Percentiles rank a stretch among this genome's conserved stretches.
Conservation (phyloP, 1,284 basidiomycete genomes). For the Naganishia cerealis region DNA sequence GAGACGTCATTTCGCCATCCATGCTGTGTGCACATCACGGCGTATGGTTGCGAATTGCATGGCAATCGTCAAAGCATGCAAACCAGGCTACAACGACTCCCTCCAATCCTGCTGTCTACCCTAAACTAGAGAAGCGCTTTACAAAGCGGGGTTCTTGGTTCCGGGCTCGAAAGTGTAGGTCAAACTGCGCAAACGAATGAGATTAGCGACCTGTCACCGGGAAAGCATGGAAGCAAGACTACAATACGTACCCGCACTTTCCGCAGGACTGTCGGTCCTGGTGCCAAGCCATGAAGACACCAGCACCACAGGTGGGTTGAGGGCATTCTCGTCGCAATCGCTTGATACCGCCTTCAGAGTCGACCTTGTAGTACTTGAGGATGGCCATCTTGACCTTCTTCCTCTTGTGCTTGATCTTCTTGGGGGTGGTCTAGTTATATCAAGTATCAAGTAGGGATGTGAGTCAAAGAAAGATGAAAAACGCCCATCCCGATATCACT, state of each 20-base stretch:
- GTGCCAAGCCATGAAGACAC: slow-evolving; percentile 96
- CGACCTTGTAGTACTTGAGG: slow-evolving; percentile 98
- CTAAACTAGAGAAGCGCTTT: slow-evolving; percentile 10
- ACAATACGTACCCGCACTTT: slow-evolving; percentile 66
- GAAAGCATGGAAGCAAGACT: neutral
- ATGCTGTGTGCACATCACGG: too few relatives aligned
- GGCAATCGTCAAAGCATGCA: too few relatives aligned
- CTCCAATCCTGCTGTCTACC: too few relatives aligned
- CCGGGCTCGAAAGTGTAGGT: slow-evolving; percentile 78
- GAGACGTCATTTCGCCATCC: too few relatives aligned
- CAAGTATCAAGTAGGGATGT: neutral
- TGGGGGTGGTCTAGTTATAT: slow-evolving; percentile 86
- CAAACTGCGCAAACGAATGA: slow-evolving; percentile 50
- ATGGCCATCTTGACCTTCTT: slow-evolving; percentile 99
- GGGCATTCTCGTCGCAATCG: slow-evolving; percentile 91
- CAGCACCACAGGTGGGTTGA: slow-evolving; percentile 82
- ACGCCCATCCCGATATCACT: slow-evolving; percentile 31
- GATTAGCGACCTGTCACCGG: slow-evolving; percentile 17
- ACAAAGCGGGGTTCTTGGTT: slow-evolving; percentile 52
- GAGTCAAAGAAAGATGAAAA: slow-evolving; percentile 22
- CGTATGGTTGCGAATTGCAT: too few relatives aligned
- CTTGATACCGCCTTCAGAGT: slow-evolving; percentile 99
- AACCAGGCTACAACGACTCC: too few relatives aligned
- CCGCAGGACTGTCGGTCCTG: slow-evolving; percentile 93
- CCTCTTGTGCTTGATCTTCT: slow-evolving; percentile 99